These are phyloP conservation scores for Calonectria leucothoes DNA, from an alignment of 2,329 filamentous ascomycete genomes.

Conservation along the genomic window DNA sequence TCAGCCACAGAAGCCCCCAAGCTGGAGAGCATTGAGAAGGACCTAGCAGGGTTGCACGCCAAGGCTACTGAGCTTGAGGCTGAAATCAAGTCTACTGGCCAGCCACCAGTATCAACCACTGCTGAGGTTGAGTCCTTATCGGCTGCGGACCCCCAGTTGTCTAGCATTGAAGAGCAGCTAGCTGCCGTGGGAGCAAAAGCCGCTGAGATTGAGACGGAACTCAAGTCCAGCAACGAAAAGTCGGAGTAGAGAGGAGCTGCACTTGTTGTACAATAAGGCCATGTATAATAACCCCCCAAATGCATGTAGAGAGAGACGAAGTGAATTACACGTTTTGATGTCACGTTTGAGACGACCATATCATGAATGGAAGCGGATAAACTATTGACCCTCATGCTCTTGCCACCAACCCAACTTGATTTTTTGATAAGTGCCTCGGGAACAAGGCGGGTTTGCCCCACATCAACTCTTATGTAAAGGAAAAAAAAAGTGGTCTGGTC, in stretches of 20 bases:
- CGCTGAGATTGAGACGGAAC: constrained; percentile 35
- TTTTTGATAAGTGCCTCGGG: neutral
- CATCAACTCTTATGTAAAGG: constrained; percentile 20
- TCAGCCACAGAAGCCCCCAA: neutral
- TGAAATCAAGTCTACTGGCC: neutral
- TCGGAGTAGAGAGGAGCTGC: constrained; percentile 32
- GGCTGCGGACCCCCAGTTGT: constrained; percentile 15
- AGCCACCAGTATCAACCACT: neutral
- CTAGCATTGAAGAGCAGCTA: constrained; percentile 36
- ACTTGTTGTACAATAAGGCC: constrained; percentile 29
- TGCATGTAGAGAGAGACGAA: constrained; percentile 26
- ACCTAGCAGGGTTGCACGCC: constrained; percentile 13
- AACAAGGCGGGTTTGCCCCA: constrained; percentile 6
- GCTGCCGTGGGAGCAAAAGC: constrained; percentile 31
- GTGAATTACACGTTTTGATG: constrained; percentile 1
- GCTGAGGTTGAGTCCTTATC: neutral
- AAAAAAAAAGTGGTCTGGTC: neutral
- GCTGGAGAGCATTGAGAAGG: constrained; percentile 20
- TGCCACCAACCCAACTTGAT: too few relatives aligned
- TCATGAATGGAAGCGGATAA: constrained; percentile 15
- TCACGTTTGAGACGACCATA: neutral
- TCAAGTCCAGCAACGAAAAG: constrained; percentile 32
- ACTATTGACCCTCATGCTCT: neutral
- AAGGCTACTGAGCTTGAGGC: constrained; percentile 16
- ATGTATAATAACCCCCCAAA: constrained; percentile 39